These are phyloP conservation scores for Gorgonomyces haynaldii DNA, from an alignment of 192 early-diverging fungal species.

Conservation along the genomic window DNA sequence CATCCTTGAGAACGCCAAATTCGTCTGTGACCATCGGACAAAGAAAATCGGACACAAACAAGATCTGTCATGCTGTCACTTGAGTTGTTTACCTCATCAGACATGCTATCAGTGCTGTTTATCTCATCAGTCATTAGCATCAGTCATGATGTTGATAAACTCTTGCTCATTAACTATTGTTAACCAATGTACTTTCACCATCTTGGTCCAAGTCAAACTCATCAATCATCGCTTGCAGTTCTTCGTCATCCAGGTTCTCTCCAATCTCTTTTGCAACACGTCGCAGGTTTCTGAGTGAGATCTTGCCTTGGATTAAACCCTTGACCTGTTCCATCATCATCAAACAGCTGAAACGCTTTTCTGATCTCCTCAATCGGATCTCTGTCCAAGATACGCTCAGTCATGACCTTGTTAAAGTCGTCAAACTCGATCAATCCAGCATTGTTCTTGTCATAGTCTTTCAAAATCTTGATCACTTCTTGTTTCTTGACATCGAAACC, in stretches of 20 bases:
- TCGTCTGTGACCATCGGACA: conserved; percentile 1
- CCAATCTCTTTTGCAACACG: conserved; percentile 72
- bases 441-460: conserved; percentile 45
- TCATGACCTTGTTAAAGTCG: conserved; percentile 55
- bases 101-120: too few relatives aligned
- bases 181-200: conserved; percentile 57
- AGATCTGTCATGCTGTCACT: too few relatives aligned
- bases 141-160: conserved; percentile 73
- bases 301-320: conserved; percentile 16
- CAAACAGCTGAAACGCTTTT: conserved; percentile 71
- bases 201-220: conserved; percentile 81
- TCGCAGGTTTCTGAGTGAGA: conserved; percentile 52
- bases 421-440: conserved; percentile 45
- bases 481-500: conserved; percentile 77
- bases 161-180: conserved; percentile 66
- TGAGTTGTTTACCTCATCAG: too few relatives aligned
- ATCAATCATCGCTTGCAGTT: conserved; percentile 78
- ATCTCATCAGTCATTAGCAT: conserved; percentile 36
- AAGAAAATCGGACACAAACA: too few relatives aligned
- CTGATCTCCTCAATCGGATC: conserved; percentile 73
- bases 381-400: conserved; percentile 54
- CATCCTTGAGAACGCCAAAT: conserved; percentile 1
- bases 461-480: conserved; percentile 61
- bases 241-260: conserved; percentile 67
- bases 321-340: conserved; percentile 48